Base-by-base conservation (phyloP, 805 yeast species). In the Hanseniaspora taiwanica region DNA sequence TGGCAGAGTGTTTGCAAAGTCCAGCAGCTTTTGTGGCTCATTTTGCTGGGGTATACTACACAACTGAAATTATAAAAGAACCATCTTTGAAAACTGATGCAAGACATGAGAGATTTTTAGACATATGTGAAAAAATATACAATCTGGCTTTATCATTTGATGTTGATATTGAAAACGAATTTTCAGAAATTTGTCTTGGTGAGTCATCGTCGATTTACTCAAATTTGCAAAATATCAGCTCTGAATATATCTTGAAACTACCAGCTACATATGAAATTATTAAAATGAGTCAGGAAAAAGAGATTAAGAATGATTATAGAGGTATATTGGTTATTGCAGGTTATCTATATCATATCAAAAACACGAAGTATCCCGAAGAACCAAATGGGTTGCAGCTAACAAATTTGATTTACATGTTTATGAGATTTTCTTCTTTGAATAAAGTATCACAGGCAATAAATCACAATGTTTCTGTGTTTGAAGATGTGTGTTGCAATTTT, bases 81-180 rank as follows among this genome's bases (percentile, higher is more conserved):
- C 20, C 29, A 2, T 17, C 27, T 13, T 19, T 4, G 20, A 18
- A 13, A 6, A 36, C 3, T 8, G 21, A 37, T 10, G 36, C 21
- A 8, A 27, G 39, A 37, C 47, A 51, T 40, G 47, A 48, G 35
- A 47, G 49, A 23, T 45, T 48, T 1, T 60, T 52, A 43, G 66
- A 62, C 20, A 50, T 63, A 21, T 56, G 56, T 36, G 57, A 53
- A 6, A 62, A 79, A 38, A 55, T 63, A n/a, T 57, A 64, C 27
- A 68, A 68, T 40, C 61, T 85, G 44, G 69, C 81, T 1, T 51
- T 65, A 24, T 74, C 91, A 3, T 72, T 71, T 57, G 97, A 87
- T 56, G 52, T 84, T 39, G 74, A 78, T 39, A 59, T 76, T 10
- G 59, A 58, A n/a, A 49, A 51, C 1, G 56, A 58, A 18, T 67